Percentiles rank a stretch among this genome's conserved stretches.
These are phyloP conservation scores for Fremontodendron californicum DNA, from an alignment of 345 rosid genomes.

Conservation along the genomic window DNA sequence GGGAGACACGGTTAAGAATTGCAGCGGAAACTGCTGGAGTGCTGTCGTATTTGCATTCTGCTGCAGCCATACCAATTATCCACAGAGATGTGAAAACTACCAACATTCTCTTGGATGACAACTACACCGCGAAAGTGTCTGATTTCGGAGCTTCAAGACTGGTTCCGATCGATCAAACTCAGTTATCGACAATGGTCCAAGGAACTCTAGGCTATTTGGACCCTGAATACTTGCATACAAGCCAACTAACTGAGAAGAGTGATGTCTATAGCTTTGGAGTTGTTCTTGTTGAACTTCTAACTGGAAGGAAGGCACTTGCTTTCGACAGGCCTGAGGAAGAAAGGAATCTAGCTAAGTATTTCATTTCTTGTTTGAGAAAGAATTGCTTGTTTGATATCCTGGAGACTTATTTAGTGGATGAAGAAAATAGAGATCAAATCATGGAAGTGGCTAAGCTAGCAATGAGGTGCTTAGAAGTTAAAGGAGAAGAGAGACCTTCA, in stretches of 20 bases:
- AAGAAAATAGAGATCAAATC: slow-evolving; percentile 16
- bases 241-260: slow-evolving; percentile 20
- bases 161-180: slow-evolving; percentile 35
- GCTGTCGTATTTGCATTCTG: slow-evolving; percentile 36
- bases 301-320: slow-evolving; percentile 33
- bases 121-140: slow-evolving; percentile 35
- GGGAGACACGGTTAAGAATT: slow-evolving; percentile 35
- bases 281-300: slow-evolving; percentile 37
- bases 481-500: slow-evolving; percentile 38
- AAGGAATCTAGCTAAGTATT: slow-evolving; percentile 31
- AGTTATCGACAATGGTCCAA: slow-evolving; percentile 30
- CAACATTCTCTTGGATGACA: slow-evolving; percentile 39
- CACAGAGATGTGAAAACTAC: slow-evolving; percentile 40
- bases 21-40: slow-evolving; percentile 37
- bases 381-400: slow-evolving; percentile 26
- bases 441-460: slow-evolving; percentile 33
- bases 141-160: slow-evolving; percentile 50
- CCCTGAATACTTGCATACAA: slow-evolving; percentile 11
- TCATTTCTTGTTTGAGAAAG: slow-evolving; percentile 24
- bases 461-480: slow-evolving; percentile 27
- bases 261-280: slow-evolving; percentile 51
- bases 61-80: slow-evolving; percentile 33
- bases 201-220: slow-evolving; percentile 1
- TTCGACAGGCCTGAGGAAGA: neutral
- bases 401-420: slow-evolving; percentile 9